Evolutionary conservation across 2,329 filamentous ascomycete species (phyloP).

Genomic region (Phoma herbarum): DNA sequence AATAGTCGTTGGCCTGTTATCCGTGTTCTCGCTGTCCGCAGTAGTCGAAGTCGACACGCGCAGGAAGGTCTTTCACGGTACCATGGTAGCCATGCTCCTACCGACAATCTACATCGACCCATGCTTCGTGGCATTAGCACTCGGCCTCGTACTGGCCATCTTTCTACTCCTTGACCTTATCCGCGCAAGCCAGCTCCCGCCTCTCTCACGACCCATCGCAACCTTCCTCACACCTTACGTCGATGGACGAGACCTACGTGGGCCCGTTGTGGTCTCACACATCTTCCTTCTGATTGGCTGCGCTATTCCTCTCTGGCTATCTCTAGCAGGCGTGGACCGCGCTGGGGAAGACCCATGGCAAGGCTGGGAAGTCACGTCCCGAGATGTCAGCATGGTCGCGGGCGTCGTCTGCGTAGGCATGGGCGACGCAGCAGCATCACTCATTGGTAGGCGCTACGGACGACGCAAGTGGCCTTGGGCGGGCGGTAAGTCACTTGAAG

Average conservation of each 20-base stretch:
- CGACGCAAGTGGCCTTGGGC: slow-evolving; percentile 95
- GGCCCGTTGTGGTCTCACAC: slow-evolving; percentile 93
- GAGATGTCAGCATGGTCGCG: slow-evolving; percentile 89
- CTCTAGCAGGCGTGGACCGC: slow-evolving; percentile 74
- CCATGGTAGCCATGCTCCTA: slow-evolving; percentile 96
- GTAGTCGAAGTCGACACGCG: slow-evolving; percentile 93
- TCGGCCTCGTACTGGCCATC: slow-evolving; percentile 80
- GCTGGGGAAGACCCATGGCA: slow-evolving; percentile 63
- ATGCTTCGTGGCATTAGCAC: slow-evolving; percentile 78
- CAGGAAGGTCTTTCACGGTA: slow-evolving; percentile 96
- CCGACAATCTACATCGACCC: slow-evolving; percentile 89
- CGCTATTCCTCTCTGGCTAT: slow-evolving; percentile 92
- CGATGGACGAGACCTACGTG: slow-evolving; percentile 89
- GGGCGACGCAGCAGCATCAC: slow-evolving; percentile 90
- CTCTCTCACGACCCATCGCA: slow-evolving; percentile 84
- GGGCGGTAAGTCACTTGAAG: slow-evolving; percentile 94
- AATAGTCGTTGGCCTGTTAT: slow-evolving; percentile 73
- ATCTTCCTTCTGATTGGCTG: slow-evolving; percentile 96
- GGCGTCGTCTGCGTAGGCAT: slow-evolving; percentile 95
- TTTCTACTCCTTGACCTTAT: slow-evolving; percentile 91
- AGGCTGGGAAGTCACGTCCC: slow-evolving; percentile 76
- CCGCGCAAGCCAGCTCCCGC: slow-evolving; percentile 88
- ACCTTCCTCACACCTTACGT: slow-evolving; percentile 92
- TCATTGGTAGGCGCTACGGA: slow-evolving; percentile 88
- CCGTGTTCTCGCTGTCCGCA: slow-evolving; percentile 77